Conservation (phyloP, 164 flowering plant species). For the Macadamia integrifolia region DNA sequence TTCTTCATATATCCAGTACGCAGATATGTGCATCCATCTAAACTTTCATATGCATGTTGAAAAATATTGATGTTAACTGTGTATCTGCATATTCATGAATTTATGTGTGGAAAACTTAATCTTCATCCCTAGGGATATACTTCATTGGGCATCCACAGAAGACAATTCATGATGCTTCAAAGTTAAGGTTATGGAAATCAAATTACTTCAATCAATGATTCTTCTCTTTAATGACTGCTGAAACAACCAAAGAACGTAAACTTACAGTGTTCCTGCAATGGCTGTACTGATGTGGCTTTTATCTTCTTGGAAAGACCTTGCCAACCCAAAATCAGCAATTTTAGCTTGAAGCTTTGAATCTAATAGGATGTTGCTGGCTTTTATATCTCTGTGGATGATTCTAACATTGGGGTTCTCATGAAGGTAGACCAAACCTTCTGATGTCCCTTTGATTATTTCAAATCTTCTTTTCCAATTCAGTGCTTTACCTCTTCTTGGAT, state of each 20-base stretch:
- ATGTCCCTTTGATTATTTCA: constrained; percentile 55
- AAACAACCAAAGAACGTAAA: background rate
- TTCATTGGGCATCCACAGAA: too few species aligned
- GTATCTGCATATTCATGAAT: too few species aligned
- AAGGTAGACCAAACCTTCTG: constrained; percentile 62
- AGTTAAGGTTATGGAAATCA: too few species aligned
- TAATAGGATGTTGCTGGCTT: constrained; percentile 56
- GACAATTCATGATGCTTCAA: too few species aligned
- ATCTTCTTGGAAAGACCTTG: constrained; percentile 74
- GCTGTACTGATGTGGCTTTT: constrained; percentile 94
- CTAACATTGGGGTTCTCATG: constrained; percentile 39
- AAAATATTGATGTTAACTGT: too few species aligned
- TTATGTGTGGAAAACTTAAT: too few species aligned
- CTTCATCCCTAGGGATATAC: too few species aligned
- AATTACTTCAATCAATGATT: too few species aligned
- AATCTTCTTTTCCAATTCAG: constrained; percentile 56
- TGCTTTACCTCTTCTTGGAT: constrained; percentile 45
- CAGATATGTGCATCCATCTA: background rate
- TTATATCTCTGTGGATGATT: constrained; percentile 61
- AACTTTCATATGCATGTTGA: too few species aligned
- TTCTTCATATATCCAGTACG: background rate
- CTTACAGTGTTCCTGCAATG: constrained; percentile 91
- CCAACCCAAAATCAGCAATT: constrained; percentile 78
- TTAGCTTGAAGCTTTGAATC: constrained; percentile 46
- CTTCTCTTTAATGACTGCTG: too few species aligned